phyloP scores from a whole-genome alignment of 345 rosid species.

The Theobroma cacao region DNA sequence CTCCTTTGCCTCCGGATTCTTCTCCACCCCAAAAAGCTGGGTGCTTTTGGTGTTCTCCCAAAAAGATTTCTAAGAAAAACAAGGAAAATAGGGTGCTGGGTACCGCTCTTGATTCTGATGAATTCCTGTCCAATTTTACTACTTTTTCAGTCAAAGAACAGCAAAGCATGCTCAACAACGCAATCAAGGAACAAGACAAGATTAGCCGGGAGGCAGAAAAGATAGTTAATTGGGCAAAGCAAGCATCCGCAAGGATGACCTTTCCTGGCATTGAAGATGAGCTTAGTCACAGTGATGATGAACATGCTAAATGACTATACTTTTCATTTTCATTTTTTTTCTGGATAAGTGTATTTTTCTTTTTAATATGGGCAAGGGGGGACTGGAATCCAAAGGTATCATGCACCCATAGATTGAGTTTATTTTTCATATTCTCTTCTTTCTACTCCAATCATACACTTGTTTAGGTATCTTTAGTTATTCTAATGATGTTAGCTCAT shows the following conservation, averaged over 20 bases:
- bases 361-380: no score
- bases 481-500: neutral
- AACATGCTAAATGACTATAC: slow-evolving; percentile 5
- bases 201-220: slow-evolving; percentile 65
- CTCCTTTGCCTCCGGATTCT: slow-evolving; percentile 27
- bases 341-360: no score
- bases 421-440: neutral
- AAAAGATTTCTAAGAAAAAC: slow-evolving; percentile 30
- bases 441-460: neutral
- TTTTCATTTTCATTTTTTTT: neutral
- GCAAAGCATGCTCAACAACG: slow-evolving; percentile 51
- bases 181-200: slow-evolving; percentile 61
- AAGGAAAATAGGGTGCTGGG: slow-evolving; percentile 24
- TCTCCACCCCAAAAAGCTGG: slow-evolving; percentile 55
- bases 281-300: slow-evolving; percentile 32
- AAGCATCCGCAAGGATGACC: slow-evolving; percentile 49
- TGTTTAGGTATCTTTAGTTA: no score
- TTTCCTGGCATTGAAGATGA: slow-evolving; percentile 27
- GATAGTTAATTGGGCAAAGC: slow-evolving; percentile 62
- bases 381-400: no score
- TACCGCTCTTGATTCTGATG: slow-evolving; percentile 39
- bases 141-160: slow-evolving; percentile 55
- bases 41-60: slow-evolving; percentile 72
- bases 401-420: no score
- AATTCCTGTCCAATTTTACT: slow-evolving; percentile 46